Percentiles rank a stretch among this genome's conserved stretches.
These are phyloP conservation scores for Fusarium sarcochroum DNA, from an alignment of 2,329 filamentous ascomycete genomes.

Conservation along the genomic window DNA sequence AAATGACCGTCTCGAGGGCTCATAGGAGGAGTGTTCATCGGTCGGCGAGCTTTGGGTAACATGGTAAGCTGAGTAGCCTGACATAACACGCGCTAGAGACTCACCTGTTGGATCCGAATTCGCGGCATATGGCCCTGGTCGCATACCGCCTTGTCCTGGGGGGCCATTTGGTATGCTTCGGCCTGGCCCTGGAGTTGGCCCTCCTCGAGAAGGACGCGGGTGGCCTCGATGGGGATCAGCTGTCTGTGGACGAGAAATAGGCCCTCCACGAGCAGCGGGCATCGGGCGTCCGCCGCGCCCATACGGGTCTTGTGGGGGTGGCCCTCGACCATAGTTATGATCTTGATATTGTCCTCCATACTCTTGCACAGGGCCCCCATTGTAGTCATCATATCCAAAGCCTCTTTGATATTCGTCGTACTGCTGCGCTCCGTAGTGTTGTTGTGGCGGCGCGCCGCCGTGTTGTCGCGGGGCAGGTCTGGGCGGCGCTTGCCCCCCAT, in stretches of 20 bases:
- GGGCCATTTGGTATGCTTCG: conserved; percentile 48
- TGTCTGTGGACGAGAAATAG: conserved; percentile 58
- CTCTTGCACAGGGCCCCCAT: conserved; percentile 57
- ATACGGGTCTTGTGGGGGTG: conserved; percentile 61
- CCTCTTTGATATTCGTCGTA: conserved; percentile 63
- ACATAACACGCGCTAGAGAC: conserved; percentile 32
- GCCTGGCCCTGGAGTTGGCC: conserved; percentile 50
- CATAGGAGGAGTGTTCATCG: conserved; percentile 51
- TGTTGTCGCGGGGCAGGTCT: conserved; percentile 57
- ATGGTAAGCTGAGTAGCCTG: conserved; percentile 27
- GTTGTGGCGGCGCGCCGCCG: conserved; percentile 51
- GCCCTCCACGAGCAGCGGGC: conserved; percentile 61
- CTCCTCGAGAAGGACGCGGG: conserved; percentile 56
- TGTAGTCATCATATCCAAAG: conserved; percentile 62
- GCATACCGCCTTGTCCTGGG: conserved; percentile 56
- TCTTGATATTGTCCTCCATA: conserved; percentile 61
- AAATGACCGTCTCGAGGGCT: conserved; percentile 50
- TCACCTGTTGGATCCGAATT: conserved; percentile 60
- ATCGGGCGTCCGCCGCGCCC: conserved; percentile 60
- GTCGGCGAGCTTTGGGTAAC: conserved; percentile 47
- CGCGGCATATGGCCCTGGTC: conserved; percentile 58
- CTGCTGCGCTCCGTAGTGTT: conserved; percentile 56
- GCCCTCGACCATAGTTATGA: conserved; percentile 61
- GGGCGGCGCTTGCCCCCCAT: conserved; percentile 62
- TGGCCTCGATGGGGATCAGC: conserved; percentile 56